Conservation (phyloP, 2,329 filamentous ascomycete genomes). For the Fusarium sp. region DNA sequence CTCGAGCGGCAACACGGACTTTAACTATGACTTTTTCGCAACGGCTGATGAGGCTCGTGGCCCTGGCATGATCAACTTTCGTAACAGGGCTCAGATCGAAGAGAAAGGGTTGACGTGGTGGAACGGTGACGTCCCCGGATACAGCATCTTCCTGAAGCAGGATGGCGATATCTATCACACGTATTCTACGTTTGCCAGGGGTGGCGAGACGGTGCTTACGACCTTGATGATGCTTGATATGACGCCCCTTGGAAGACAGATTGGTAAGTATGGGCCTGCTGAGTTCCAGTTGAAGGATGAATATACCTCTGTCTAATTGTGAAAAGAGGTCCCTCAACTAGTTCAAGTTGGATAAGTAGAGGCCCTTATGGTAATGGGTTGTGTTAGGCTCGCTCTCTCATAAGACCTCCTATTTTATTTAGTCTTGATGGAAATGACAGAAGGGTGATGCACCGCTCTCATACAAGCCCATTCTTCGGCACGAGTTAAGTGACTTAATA, state of each 20-base stretch:
- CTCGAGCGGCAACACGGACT: slow-evolving; percentile 50
- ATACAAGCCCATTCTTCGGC: background rate
- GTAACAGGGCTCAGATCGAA: slow-evolving; percentile 41
- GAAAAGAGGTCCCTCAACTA: background rate
- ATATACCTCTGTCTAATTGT: slow-evolving; percentile 26
- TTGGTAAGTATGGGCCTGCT: slow-evolving; percentile 40
- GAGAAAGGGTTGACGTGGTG: slow-evolving; percentile 44
- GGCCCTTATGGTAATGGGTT: background rate
- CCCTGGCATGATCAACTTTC: slow-evolving; percentile 46
- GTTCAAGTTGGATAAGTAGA: background rate
- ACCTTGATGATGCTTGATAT: slow-evolving; percentile 50
- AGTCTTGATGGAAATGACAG: background rate
- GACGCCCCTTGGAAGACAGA: slow-evolving; percentile 51
- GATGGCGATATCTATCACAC: slow-evolving; percentile 52
- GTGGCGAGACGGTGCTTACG: slow-evolving; percentile 47
- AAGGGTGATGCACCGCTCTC: background rate
- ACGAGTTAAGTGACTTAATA: background rate
- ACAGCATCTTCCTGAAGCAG: slow-evolving; percentile 52
- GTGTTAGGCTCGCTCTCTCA: background rate
- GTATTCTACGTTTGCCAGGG: slow-evolving; percentile 51
- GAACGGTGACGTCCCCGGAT: slow-evolving; percentile 51
- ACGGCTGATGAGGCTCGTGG: slow-evolving; percentile 46
- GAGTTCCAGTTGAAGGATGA: slow-evolving; percentile 46
- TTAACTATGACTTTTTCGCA: slow-evolving; percentile 56
- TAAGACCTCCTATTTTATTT: background rate